Base-by-base conservation (phyloP, 2,329 filamentous ascomycete genomes). In the Harringtonia aguacate region DNA sequence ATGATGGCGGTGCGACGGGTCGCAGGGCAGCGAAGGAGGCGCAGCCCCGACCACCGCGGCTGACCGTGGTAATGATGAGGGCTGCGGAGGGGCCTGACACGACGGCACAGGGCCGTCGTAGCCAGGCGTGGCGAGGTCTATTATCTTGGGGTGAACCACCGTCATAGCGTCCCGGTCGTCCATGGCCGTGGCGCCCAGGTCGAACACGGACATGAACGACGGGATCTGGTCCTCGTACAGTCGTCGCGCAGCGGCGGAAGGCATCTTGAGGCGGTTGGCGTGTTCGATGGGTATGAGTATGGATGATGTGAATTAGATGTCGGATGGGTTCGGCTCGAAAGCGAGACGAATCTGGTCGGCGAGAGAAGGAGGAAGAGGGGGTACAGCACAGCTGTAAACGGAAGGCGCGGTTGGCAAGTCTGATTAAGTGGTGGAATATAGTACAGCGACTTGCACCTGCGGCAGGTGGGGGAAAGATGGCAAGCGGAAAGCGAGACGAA, bases 131-230 rank as follows among this genome's bases (percentile, higher is more conserved):
- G 46, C 13, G 12, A 73, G 62, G 18, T 65, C 66, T 51, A 71
- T 68, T 54, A 75, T 62, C 50, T 73, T 74, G 28, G 69, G 63
- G 50, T 77, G 67, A 43, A 77, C 65, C 33, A 77, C 60, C 6
- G 73, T 73, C 35, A 77, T 69, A 12, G 72, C 64, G 46, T 69
- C 70, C 41, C 66, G 66, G 39, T 74, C 72, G 46, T 69, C 69
- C 58, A 73, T 73, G 46, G 63, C 68, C 52, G 72, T 72, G 52
- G 64, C 64, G 56, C 82, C 77, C 52, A 81, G 70, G 59, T 80
- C 79, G 66, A 82, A 84, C 45, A 86, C 81, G 46, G 81, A 81
- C 80, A 84, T 84, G 56, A 86, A 84, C 20, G 81, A 79, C 58
- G 81, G 81, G 70, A 86, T 81, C 61, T 81, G 77, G 58, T 81